Conservation (phyloP, 1,284 basidiomycete genomes). For the Ceratobasidium sp. region DNA sequence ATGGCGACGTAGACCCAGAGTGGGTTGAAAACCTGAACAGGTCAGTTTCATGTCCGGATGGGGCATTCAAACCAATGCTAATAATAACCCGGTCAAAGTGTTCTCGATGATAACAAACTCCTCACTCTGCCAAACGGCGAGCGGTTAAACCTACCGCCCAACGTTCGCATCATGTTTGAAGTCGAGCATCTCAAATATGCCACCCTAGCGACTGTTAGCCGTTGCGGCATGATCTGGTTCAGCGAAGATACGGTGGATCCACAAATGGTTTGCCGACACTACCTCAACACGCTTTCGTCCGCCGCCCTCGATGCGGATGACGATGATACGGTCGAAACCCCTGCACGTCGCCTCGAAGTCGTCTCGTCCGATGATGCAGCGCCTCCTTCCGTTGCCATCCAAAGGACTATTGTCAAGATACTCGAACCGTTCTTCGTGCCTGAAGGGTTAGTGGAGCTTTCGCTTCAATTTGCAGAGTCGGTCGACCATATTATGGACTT, state of each 20-base stretch:
- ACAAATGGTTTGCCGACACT: constrained; percentile 92
- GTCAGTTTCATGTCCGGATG: constrained; percentile 61
- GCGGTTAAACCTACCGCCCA: constrained; percentile 95
- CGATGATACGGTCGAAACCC: constrained; percentile 77
- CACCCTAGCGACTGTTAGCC: constrained; percentile 98
- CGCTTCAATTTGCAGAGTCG: constrained; percentile 82
- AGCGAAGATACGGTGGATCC: constrained; percentile 95
- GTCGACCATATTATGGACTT: constrained; percentile 99
- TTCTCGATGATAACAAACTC: constrained; percentile 98
- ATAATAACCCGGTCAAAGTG: constrained; percentile 66
- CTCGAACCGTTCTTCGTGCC: constrained; percentile 86
- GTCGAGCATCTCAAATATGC: constrained; percentile 98
- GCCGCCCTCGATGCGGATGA: constrained; percentile 92
- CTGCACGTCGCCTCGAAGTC: constrained; percentile 70
- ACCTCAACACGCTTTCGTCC: constrained; percentile 82
- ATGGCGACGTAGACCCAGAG: constrained; percentile 99
- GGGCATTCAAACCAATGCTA: background rate
- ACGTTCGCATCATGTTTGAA: constrained; percentile 99
- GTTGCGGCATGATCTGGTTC: constrained; percentile 99
- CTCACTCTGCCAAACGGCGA: constrained; percentile 98
- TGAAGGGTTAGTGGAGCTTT: constrained; percentile 84
- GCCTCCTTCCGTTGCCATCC: constrained; percentile 79
- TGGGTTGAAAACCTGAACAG: constrained; percentile 99
- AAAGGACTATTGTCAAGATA: constrained; percentile 82
- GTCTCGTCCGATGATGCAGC: constrained; percentile 64